phyloP scores from a whole-genome alignment of 1,284 basidiomycete genomes.

The Cutaneotrichosporon mucoides region DNA sequence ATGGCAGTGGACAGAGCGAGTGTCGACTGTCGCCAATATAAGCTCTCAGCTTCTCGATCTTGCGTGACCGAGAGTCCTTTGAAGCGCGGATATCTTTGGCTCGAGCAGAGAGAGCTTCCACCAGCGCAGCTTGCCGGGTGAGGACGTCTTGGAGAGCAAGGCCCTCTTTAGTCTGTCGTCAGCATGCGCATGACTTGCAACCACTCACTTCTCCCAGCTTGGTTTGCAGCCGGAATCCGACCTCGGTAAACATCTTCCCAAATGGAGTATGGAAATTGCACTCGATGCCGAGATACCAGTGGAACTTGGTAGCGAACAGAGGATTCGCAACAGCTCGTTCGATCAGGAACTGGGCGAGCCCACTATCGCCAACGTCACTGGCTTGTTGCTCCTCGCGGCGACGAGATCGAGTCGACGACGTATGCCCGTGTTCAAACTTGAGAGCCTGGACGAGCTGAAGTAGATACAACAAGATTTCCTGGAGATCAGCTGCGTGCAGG shows the following conservation, averaged over 20 bases:
- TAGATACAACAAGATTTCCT: slow-evolving; percentile 90
- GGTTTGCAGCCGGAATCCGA: slow-evolving; percentile 82
- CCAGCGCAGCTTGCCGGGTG: slow-evolving; percentile 76
- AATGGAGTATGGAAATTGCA: slow-evolving; percentile 65
- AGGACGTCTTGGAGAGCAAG: slow-evolving; percentile 73
- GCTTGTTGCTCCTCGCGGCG: slow-evolving; percentile 45
- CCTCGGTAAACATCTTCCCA: slow-evolving; percentile 86
- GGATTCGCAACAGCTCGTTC: slow-evolving; percentile 74
- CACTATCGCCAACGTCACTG: slow-evolving; percentile 65
- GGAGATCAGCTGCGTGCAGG: slow-evolving; percentile 9
- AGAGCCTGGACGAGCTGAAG: slow-evolving; percentile 96
- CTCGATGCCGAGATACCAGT: slow-evolving; percentile 99
- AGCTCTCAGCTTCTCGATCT: slow-evolving; percentile 87
- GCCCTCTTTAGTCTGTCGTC: slow-evolving; percentile 62
- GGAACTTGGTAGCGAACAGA: slow-evolving; percentile 82
- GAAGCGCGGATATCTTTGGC: slow-evolving; percentile 82
- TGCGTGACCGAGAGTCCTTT: slow-evolving; percentile 91
- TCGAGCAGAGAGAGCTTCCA: slow-evolving; percentile 74
- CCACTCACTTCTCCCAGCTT: slow-evolving; percentile 69
- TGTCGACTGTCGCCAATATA: slow-evolving; percentile 82
- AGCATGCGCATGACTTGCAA: slow-evolving; percentile 52
- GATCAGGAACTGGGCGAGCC: slow-evolving; percentile 86
- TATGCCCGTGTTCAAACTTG: slow-evolving; percentile 68
- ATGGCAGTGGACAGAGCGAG: slow-evolving; percentile 62
- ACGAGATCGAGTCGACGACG: slow-evolving; percentile 52